Evolutionary conservation across 169 alveolate species (phyloP).

Genomic region (Plasmodium vivax): DNA sequence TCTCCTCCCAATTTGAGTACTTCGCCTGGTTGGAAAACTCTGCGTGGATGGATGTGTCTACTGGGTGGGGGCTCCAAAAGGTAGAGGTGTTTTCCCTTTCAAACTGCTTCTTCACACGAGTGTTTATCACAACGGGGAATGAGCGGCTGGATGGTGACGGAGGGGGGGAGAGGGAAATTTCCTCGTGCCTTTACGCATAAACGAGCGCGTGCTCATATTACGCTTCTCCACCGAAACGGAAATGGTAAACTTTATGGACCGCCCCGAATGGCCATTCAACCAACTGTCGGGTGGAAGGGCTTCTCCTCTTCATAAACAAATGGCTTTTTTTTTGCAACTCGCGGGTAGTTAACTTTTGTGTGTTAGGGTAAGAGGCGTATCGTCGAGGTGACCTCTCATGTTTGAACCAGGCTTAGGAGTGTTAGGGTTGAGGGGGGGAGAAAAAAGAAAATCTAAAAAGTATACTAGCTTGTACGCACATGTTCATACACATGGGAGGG

Average conservation of each 20-base stretch:
- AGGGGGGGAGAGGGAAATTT: background rate
- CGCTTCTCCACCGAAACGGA: background rate
- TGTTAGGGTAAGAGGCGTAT: background rate
- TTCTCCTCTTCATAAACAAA: background rate
- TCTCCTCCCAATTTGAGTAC: background rate
- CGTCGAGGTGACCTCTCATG: background rate
- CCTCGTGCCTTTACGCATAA: background rate
- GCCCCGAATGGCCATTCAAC: background rate
- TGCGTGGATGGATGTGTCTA: background rate
- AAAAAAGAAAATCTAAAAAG: background rate
- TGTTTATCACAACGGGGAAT: background rate
- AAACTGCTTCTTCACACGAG: background rate
- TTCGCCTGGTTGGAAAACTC: background rate
- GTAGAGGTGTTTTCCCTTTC: background rate
- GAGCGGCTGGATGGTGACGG: background rate
- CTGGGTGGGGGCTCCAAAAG: background rate
- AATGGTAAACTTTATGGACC: background rate
- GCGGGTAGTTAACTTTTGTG: background rate
- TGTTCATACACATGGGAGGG: background rate
- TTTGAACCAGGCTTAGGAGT: background rate
- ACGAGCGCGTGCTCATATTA: background rate
- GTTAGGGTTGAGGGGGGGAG: background rate
- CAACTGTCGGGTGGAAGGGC: background rate
- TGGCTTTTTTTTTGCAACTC: background rate
- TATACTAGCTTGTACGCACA: background rate